phyloP scores from a whole-genome alignment of 345 rosid genomes.

The Hevea brasiliensis region DNA sequence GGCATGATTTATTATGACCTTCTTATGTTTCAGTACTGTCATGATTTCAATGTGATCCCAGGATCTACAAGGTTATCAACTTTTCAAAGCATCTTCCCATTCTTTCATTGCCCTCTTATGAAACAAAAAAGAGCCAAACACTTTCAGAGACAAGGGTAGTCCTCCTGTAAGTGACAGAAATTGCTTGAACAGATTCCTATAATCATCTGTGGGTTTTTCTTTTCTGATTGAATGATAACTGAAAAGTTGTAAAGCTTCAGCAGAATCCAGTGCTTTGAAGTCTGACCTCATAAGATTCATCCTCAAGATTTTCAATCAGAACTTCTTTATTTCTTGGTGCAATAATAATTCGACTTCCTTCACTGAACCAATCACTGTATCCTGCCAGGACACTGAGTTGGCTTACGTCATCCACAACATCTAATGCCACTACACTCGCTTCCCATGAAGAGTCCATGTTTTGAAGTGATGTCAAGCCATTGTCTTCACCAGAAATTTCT shows the following conservation, averaged over 20 bases:
- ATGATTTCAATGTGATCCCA: conserved; percentile 52
- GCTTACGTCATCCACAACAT: conserved; percentile 47
- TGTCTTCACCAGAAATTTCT: conserved; percentile 24
- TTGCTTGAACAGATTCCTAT: conserved; percentile 30
- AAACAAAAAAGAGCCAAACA: conserved; percentile 59
- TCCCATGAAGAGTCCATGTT: too few relatives aligned
- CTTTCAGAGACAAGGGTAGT: conserved; percentile 73
- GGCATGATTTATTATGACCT: too few relatives aligned
- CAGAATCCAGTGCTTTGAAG: conserved; percentile 31
- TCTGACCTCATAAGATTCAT: conserved; percentile 46
- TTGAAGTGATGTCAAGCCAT: conserved; percentile 44
- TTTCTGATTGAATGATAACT: conserved; percentile 59
- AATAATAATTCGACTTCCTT: conserved; percentile 56
- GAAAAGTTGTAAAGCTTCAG: conserved; percentile 47
- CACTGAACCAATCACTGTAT: conserved; percentile 38
- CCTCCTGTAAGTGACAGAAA: conserved; percentile 47
- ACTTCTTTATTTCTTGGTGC: conserved; percentile 53
- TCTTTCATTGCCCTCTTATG: conserved; percentile 42
- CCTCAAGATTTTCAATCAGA: conserved; percentile 28
- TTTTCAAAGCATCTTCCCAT: conserved; percentile 54
- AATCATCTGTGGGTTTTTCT: conserved; percentile 40
- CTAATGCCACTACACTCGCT: conserved; percentile 59
- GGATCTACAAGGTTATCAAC: conserved; percentile 27
- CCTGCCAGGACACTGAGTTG: conserved; percentile 50
- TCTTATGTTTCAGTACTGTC: conserved; percentile 31